Conservation (phyloP, 768 basidiomycete species). For the Boletellus ananiceps region DNA sequence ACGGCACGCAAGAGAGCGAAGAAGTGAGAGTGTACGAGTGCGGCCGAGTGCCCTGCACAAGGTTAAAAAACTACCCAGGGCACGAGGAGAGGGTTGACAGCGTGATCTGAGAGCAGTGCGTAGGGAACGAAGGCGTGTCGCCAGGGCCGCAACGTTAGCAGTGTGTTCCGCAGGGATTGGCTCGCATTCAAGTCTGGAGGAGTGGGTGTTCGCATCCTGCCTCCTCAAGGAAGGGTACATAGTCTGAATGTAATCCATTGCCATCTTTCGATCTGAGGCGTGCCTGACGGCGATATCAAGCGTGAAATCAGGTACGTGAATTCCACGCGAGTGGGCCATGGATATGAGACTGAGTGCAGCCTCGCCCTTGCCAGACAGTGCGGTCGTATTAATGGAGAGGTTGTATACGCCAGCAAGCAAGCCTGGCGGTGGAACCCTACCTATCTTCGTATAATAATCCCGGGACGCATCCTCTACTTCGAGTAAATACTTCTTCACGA, state of each 20-base stretch:
- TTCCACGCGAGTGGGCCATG: conserved; percentile 23
- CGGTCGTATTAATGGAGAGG: conserved; percentile 40
- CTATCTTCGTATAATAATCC: conserved; percentile 5
- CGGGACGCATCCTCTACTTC: conserved; percentile 20
- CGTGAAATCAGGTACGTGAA: conserved; percentile 34
- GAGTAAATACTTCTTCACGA: conserved; percentile 37
- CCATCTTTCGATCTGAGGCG: conserved; percentile 8
- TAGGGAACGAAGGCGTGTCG: conserved; percentile 21
- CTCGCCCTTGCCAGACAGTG: conserved; percentile 33
- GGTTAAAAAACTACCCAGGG: conserved; percentile 15
- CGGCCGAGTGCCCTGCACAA: conserved; percentile 23
- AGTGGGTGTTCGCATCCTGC: neutral
- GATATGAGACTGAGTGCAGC: conserved; percentile 47
- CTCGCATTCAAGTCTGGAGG: neutral
- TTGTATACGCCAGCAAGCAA: conserved; percentile 26
- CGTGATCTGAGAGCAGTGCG: conserved; percentile 23
- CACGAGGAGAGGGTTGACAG: conserved; percentile 18
- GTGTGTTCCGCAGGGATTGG: neutral
- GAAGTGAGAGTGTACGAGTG: conserved; percentile 13
- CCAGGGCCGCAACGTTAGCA: conserved; percentile 10
- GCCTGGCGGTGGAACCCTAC: conserved; percentile 2
- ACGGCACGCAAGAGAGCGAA: conserved; percentile 18
- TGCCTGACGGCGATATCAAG: conserved; percentile 33
- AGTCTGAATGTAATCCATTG: conserved; percentile 6
- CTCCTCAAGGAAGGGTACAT: conserved; percentile 14